A percentile compares a stretch with the other conserved stretches of the same genome.
phyloP scores from a whole-genome alignment of 2,329 filamentous ascomycete genomes.

The Talaromyces sp. region DNA sequence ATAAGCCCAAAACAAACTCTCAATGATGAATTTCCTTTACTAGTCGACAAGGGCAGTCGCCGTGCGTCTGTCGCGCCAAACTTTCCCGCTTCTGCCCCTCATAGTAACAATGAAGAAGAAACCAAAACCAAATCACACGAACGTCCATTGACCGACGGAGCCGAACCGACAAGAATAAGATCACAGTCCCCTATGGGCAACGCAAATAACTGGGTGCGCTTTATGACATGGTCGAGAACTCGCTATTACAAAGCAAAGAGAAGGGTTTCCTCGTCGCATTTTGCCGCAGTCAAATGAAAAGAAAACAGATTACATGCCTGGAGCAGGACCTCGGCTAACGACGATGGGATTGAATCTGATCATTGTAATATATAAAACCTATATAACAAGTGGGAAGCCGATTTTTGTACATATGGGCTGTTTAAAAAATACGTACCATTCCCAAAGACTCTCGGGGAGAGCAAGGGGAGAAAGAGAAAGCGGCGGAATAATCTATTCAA shows the following conservation, averaged over 20 bases:
- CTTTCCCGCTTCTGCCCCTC: background rate
- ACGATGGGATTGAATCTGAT: background rate
- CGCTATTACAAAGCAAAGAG: constrained; percentile 47
- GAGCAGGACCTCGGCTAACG: background rate
- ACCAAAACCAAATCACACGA: background rate
- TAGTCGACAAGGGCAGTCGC: constrained; percentile 8
- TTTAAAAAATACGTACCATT: background rate
- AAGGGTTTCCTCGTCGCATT: constrained; percentile 19
- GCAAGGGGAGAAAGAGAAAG: too few relatives aligned
- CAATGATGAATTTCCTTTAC: constrained; percentile 18
- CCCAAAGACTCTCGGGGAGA: background rate
- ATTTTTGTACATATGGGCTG: background rate
- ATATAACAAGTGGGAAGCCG: background rate
- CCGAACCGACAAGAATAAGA: background rate
- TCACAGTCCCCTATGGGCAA: constrained; percentile 13
- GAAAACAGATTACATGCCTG: background rate
- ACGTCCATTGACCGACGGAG: background rate
- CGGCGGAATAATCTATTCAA: background rate
- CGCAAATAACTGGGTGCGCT: constrained; percentile 45
- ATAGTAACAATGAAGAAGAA: background rate
- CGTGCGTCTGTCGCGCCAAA: constrained; percentile 2
- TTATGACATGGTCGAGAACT: constrained; percentile 53
- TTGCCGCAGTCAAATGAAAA: background rate
- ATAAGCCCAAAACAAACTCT: constrained; percentile 9
- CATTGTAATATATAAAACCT: background rate